Percentiles rank a stretch among this genome's conserved stretches.
phyloP scores from a whole-genome alignment of 2,329 filamentous ascomycete species.

The Colletotrichum tanaceti region DNA sequence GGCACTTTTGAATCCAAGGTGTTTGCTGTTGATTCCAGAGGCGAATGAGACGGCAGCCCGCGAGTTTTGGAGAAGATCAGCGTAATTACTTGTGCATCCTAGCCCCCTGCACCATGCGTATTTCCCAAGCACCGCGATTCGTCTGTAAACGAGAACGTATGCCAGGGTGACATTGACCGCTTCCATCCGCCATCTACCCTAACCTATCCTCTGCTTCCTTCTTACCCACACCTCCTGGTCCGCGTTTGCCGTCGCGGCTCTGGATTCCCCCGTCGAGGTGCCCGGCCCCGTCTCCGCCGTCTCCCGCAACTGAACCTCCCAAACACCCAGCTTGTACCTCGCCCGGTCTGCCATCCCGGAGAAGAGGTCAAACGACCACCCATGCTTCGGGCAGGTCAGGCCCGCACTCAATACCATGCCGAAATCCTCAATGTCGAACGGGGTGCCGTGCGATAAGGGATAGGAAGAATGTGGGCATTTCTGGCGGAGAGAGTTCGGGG shows the following conservation, averaged over 20 bases:
- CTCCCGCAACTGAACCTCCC: slow-evolving; percentile 70
- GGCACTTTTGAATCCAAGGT: no score
- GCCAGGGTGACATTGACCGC: no score
- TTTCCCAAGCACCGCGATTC: no score
- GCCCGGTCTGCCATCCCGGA: slow-evolving; percentile 72
- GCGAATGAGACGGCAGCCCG: no score
- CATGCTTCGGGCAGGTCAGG: slow-evolving; percentile 75
- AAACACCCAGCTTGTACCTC: slow-evolving; percentile 70
- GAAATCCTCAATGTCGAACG: slow-evolving; percentile 81
- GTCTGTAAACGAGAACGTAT: no score
- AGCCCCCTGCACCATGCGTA: no score
- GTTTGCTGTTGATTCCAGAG: no score
- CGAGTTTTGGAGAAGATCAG: no score
- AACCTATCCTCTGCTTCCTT: slow-evolving; percentile 54
- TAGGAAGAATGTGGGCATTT: slow-evolving; percentile 76
- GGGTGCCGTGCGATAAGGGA: slow-evolving; percentile 70
- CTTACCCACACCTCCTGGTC: slow-evolving; percentile 58
- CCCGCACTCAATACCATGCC: slow-evolving; percentile 72
- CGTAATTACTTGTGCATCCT: no score
- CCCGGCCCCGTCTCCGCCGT: neutral
- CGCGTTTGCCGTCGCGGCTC: neutral
- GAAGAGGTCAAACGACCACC: slow-evolving; percentile 77
- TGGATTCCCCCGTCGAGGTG: neutral
- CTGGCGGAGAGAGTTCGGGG: slow-evolving; percentile 49
- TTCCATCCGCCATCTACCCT: neutral